Evolutionary conservation across 352 stramenopile species (phyloP), one percentile per base, ranked within the genome.

Genomic region (Phytophthora ramorum): DNA sequence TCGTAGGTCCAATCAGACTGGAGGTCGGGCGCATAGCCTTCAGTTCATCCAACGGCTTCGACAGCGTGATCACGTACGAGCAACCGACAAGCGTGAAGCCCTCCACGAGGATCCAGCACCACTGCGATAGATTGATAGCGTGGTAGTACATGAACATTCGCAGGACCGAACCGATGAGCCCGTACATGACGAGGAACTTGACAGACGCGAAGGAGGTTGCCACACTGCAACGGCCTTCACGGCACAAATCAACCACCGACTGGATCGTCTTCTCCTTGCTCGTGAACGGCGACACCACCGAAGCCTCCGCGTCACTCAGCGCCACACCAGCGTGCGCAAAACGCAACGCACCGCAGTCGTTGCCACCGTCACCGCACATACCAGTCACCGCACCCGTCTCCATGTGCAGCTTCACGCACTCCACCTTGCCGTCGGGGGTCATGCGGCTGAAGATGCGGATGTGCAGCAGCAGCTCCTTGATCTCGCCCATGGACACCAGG

Each of bases 161-260:
- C 43, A 89, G 65, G 1, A 79, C 76, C 28, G 69, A 84, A 38
- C 79, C 68, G 26, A 96, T 79, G 75, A 96, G 65, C 19, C 91
- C 91, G 67, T 97, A 97, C 62, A 97, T 86, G 45, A 97, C 84
- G 46, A 96, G 76, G 58, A 93, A 96, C 69, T 97, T 97, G 66
- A 97, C 85, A 14, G 73, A 82, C 13, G 73, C 79, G 37, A 97
- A 93, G 26, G 90, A 93, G 16, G 89, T 97, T 2, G 91, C 79
- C 20, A 98, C 51, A 48, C 83, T 85, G 76, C 90, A 96, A 8
- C 91, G 85, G 28, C 92, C 92, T 75, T 98, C 92, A 47, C 75
- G 80, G 12, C 91, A 85, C 26, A 98, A 62, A 63, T 97, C 89
- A 6, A 92, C 71, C 22, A 97, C 91, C 28, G 84, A 90, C 19